Evolutionary conservation across 495 filamentous ascomycete genomes (phyloP).

Genomic region (Arthonia radiata): DNA sequence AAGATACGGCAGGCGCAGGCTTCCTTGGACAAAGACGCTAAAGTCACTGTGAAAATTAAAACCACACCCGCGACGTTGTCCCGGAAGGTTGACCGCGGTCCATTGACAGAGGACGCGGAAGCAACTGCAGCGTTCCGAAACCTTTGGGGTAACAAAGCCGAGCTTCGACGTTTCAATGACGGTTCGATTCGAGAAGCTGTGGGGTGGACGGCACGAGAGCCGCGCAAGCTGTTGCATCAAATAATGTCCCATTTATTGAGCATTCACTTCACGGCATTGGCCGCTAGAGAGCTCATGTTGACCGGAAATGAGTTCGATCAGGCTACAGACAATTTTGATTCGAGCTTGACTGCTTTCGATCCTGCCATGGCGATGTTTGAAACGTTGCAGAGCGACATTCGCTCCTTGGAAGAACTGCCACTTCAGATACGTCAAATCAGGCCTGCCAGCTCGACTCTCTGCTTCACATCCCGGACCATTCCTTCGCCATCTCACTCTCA

Average conservation of each 20-base stretch:
- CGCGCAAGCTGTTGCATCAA: too few species aligned
- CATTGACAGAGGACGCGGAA: conserved; percentile 51
- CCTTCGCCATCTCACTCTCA: conserved; percentile 7
- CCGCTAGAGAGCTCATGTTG: conserved; percentile 27
- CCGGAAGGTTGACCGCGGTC: conserved; percentile 65
- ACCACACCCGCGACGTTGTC: too few species aligned
- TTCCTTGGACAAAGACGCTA: too few species aligned
- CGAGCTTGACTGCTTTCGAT: conserved; percentile 23
- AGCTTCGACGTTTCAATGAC: conserved; percentile 49
- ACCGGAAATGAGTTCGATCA: conserved; percentile 34
- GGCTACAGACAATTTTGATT: conserved; percentile 9
- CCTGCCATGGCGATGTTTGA: conserved; percentile 36
- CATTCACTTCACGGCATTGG: conserved; percentile 30
- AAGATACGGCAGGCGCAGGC: too few species aligned
- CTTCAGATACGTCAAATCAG: conserved; percentile 55
- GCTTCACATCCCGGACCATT: conserved; percentile 42
- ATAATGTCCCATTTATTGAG: conserved; percentile 51
- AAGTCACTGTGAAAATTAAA: too few species aligned
- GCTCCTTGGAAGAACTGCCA: conserved; percentile 52
- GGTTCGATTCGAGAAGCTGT: conserved; percentile 54
- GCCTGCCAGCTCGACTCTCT: conserved; percentile 41
- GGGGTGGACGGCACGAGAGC: conserved; percentile 46
- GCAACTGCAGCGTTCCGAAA: conserved; percentile 39
- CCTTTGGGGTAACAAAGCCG: conserved; percentile 55
- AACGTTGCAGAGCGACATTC: conserved; percentile 44